A percentile compares a stretch with the other conserved stretches of the same genome.
Conservation (phyloP, 2,329 filamentous ascomycete genomes). For the Xylariaceae sp. region DNA sequence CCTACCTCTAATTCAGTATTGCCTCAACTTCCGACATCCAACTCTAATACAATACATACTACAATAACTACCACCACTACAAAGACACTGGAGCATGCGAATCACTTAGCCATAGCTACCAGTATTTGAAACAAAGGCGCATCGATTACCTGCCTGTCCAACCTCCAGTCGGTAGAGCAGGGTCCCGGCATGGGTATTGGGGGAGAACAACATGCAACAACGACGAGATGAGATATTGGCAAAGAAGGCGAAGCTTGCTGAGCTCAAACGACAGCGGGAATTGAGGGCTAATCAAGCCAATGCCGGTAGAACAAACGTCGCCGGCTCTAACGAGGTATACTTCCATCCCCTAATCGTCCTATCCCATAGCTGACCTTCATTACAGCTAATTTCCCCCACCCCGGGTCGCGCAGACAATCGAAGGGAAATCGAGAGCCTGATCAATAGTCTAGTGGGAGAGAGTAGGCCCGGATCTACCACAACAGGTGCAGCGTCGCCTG, state of each 20-base stretch:
- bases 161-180: constrained; percentile 2
- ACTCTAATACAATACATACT: neutral
- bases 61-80: neutral
- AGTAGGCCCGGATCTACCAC: constrained; percentile 71
- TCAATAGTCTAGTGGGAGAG: constrained; percentile 80
- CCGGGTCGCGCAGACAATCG: constrained; percentile 70
- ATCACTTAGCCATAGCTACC: neutral
- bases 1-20: neutral
- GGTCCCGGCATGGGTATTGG: constrained; percentile 52
- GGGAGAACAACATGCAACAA: constrained; percentile 64
- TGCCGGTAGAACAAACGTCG: constrained; percentile 68
- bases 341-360: constrained; percentile 20
- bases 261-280: constrained; percentile 91
- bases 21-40: no score
- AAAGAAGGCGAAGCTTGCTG: constrained; percentile 95
- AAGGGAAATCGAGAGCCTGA: constrained; percentile 81
- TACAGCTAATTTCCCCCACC: constrained; percentile 68
- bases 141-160: neutral
- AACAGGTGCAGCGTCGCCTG: constrained; percentile 68
- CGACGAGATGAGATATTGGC: constrained; percentile 94
- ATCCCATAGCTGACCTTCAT: constrained; percentile 20
- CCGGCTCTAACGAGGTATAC: constrained; percentile 71
- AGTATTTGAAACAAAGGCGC: neutral
- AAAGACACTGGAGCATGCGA: neutral
- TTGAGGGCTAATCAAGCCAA: constrained; percentile 76